Conservation (phyloP, 2,329 filamentous ascomycete genomes). For the Lecanicillium sp. region DNA sequence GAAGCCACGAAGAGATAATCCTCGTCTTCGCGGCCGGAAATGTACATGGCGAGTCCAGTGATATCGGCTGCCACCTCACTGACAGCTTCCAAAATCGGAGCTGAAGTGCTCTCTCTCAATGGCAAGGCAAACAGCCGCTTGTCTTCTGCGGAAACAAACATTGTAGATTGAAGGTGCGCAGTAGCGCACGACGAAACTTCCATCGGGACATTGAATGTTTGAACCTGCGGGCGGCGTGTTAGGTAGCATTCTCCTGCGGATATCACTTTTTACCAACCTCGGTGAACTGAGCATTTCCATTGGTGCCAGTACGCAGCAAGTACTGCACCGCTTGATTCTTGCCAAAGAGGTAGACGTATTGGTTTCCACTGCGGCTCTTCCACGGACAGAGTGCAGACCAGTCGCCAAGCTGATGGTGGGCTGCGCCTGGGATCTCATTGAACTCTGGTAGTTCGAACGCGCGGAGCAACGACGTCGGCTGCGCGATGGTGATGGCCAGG, state of each 20-base stretch:
- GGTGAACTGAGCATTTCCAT: slow-evolving; percentile 24
- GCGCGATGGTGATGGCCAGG: slow-evolving; percentile 31
- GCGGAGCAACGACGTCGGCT: slow-evolving; percentile 33
- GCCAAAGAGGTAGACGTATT: slow-evolving; percentile 38
- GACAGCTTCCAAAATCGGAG: slow-evolving; percentile 26
- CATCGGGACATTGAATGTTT: slow-evolving; percentile 32
- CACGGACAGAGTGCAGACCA: slow-evolving; percentile 40
- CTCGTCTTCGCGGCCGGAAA: slow-evolving; percentile 16
- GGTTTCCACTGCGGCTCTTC: slow-evolving; percentile 31
- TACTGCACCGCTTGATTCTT: slow-evolving; percentile 31
- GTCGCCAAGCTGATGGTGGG: slow-evolving; percentile 31
- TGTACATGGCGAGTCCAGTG: slow-evolving; percentile 34
- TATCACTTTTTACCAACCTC: slow-evolving; percentile 17
- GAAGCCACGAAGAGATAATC: slow-evolving; percentile 35
- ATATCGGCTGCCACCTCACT: slow-evolving; percentile 29
- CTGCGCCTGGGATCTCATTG: slow-evolving; percentile 21
- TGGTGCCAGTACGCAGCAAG: slow-evolving; percentile 21
- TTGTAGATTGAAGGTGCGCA: slow-evolving; percentile 23
- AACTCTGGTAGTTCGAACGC: slow-evolving; percentile 27
- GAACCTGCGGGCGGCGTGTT: slow-evolving; percentile 19
- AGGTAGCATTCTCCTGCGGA: slow-evolving; percentile 4
- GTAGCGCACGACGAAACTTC: slow-evolving; percentile 36
- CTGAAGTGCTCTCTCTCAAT: slow-evolving; percentile 28
- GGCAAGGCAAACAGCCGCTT: slow-evolving; percentile 28
- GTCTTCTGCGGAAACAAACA: slow-evolving; percentile 34